Evolutionary conservation across 2,329 filamentous ascomycete species (phyloP).

Genomic region (Ceratocystis albifundus): DNA sequence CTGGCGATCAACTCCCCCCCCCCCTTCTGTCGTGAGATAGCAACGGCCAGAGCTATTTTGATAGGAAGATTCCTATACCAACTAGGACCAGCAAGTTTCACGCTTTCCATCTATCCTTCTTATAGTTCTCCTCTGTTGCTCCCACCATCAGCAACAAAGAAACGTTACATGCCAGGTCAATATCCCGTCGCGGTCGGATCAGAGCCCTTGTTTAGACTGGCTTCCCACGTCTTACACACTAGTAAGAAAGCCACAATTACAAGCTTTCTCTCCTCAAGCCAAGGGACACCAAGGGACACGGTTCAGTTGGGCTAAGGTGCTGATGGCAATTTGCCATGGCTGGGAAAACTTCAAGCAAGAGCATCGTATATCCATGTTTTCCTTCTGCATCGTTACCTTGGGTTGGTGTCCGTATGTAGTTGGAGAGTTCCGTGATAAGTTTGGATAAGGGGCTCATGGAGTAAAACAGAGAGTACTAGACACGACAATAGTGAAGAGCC

Average conservation of each 20-base stretch:
- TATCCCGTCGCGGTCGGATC: neutral
- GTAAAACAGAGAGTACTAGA: neutral
- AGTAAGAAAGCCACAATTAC: no score
- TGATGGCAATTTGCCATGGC: neutral
- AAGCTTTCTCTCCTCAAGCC: no score
- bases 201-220: neutral
- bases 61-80: neutral
- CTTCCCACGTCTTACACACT: no score
- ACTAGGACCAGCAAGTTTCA: no score
- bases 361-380: neutral
- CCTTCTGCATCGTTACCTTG: neutral
- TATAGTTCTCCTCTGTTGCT: neutral
- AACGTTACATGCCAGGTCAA: constrained; percentile 25
- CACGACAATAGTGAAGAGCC: neutral
- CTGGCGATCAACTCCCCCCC: no score
- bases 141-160: constrained; percentile 12
- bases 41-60: neutral
- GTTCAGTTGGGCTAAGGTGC: neutral
- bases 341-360: neutral
- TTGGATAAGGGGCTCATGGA: no score
- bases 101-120: neutral
- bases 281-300: no score
- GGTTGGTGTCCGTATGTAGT: neutral
- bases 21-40: neutral
- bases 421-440: no score